Percentiles rank a stretch among this genome's conserved stretches.
phyloP scores from a whole-genome alignment of 441 rosid species.

The Adansonia rubrostipa region DNA sequence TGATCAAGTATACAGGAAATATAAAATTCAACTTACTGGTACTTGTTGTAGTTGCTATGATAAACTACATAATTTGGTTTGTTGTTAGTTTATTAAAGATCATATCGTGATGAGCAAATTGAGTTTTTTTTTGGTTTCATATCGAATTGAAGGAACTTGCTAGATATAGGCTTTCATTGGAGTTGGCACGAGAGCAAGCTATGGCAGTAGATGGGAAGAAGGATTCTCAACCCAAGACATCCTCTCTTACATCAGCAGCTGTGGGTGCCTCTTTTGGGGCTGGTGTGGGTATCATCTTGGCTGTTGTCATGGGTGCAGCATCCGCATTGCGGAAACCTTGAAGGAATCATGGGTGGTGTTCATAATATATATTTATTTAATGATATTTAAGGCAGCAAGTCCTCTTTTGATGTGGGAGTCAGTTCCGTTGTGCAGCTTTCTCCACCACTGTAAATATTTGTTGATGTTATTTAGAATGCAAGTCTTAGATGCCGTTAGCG shows the following conservation, averaged over 20 bases:
- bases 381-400: slow-evolving; percentile 6
- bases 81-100: slow-evolving; percentile 8
- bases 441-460: slow-evolving; percentile 20
- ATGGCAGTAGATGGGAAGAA: slow-evolving; percentile 38
- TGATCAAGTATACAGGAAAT: neutral
- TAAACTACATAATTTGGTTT: slow-evolving; percentile 2
- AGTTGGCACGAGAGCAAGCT: slow-evolving; percentile 62
- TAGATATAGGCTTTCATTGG: slow-evolving; percentile 64
- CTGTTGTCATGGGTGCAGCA: slow-evolving; percentile 98
- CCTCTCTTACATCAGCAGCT: slow-evolving; percentile 76
- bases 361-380: neutral
- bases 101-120: neutral
- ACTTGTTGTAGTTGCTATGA: neutral
- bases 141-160: slow-evolving; percentile 68
- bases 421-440: neutral
- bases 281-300: slow-evolving; percentile 85
- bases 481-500: slow-evolving; percentile 10
- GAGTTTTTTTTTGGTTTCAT: slow-evolving; percentile 19
- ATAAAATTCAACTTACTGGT: neutral
- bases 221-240: slow-evolving; percentile 60
- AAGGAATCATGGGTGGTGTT: slow-evolving; percentile 63
- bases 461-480: neutral
- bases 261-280: slow-evolving; percentile 97
- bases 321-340: slow-evolving; percentile 95
- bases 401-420: neutral